These are phyloP conservation scores for Polymyxa betae DNA, from an alignment of 208 protist genomes.

Conservation along the genomic window DNA sequence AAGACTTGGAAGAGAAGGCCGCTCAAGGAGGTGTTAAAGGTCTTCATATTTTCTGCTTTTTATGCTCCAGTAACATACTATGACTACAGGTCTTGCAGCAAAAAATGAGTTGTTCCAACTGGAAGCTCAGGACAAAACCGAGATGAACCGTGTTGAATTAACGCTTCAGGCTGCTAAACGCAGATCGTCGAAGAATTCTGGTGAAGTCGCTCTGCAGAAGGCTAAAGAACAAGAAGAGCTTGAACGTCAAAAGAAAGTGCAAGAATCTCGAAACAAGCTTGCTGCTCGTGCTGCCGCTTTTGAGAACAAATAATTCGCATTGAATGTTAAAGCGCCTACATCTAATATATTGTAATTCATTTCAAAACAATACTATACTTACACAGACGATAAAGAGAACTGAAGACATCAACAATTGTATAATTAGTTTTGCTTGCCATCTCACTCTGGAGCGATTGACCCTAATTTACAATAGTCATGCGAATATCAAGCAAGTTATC, in stretches of 20 bases:
- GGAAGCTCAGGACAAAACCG: slow-evolving; percentile 23
- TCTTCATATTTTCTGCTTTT: background rate
- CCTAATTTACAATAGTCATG: too few relatives aligned
- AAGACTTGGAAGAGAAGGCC: slow-evolving; percentile 1
- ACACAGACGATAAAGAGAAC: too few relatives aligned
- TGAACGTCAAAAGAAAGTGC: background rate
- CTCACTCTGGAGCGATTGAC: too few relatives aligned
- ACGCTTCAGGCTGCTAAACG: slow-evolving; percentile 56
- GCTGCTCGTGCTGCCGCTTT: slow-evolving; percentile 35
- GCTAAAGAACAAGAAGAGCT: slow-evolving; percentile 17
- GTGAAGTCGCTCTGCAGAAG: slow-evolving; percentile 9
- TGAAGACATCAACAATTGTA: too few relatives aligned
- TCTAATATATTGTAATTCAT: too few relatives aligned
- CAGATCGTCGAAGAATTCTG: slow-evolving; percentile 21
- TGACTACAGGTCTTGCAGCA: background rate
- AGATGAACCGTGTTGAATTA: slow-evolving; percentile 53
- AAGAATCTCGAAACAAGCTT: slow-evolving; percentile 23
- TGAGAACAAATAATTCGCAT: slow-evolving; percentile 33
- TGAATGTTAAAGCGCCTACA: too few relatives aligned
- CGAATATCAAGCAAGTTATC: too few relatives aligned
- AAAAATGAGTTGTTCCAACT: slow-evolving; percentile 54
- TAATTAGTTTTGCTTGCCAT: too few relatives aligned
- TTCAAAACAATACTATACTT: too few relatives aligned
- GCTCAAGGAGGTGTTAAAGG: slow-evolving; percentile 37
- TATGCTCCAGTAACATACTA: background rate